Evolutionary conservation across 2,329 filamentous ascomycete species (phyloP).

Genomic region (Aureobasidium sp.): DNA sequence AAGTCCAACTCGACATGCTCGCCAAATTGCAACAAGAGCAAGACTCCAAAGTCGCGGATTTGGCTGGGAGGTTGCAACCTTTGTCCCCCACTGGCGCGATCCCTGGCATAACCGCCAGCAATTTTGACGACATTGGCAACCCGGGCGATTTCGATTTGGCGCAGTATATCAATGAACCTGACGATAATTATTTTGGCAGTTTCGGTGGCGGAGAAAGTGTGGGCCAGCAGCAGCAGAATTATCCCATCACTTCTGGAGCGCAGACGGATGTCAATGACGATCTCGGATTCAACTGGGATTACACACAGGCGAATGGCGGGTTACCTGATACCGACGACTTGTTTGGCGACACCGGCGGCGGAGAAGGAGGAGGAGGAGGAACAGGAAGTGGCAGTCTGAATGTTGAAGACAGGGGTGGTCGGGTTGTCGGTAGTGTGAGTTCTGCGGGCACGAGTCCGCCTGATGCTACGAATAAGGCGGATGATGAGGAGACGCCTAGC

Average conservation of each 20-base stretch:
- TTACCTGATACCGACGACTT: conserved; percentile 17
- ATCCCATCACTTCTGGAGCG: conserved; percentile 6
- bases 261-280: conserved; percentile 15
- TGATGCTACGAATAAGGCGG: conserved; percentile 16
- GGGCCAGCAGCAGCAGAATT: background rate
- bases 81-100: conserved; percentile 74
- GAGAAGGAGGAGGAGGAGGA: background rate
- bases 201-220: background rate
- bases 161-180: conserved; percentile 46
- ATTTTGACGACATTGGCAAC: conserved; percentile 32
- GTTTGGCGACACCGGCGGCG: conserved; percentile 14
- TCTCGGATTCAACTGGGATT: conserved; percentile 23
- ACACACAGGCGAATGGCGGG: conserved; percentile 15
- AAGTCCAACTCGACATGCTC: conserved; percentile 70
- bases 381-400: background rate
- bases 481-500: conserved; percentile 22
- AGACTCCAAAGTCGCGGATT: conserved; percentile 65
- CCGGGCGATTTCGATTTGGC: conserved; percentile 47
- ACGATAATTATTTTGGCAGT: conserved; percentile 9
- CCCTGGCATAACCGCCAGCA: conserved; percentile 51
- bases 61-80: conserved; percentile 68
- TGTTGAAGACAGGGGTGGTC: conserved; percentile 22
- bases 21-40: conserved; percentile 74
- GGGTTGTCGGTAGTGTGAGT: conserved; percentile 36
- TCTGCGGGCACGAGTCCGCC: conserved; percentile 33